Conservation (phyloP, 805 yeast species). For the Ogataea paraovalis region DNA sequence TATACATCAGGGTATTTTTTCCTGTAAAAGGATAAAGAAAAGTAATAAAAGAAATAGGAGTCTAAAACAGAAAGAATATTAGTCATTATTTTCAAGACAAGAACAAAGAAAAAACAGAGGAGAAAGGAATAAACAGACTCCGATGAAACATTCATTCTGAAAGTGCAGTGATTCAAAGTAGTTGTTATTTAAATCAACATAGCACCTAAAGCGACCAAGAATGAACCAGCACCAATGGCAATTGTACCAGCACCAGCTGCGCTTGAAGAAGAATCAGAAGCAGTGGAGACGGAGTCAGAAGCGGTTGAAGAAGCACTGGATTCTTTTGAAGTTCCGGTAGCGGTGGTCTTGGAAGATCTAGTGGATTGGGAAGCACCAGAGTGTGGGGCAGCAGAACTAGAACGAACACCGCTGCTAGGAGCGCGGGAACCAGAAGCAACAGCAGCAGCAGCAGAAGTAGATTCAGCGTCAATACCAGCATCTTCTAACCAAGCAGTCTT, state of each 20-base stretch:
- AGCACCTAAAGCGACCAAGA: slow-evolving; percentile 17
- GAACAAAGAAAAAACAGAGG: background rate
- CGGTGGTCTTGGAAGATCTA: background rate
- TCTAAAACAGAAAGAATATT: background rate
- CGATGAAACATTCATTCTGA: no score
- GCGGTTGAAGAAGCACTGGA: slow-evolving; percentile 3
- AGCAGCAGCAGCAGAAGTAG: background rate
- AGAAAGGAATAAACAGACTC: no score
- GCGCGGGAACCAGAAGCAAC: slow-evolving; percentile 1
- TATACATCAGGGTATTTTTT: no score
- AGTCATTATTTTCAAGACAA: background rate
- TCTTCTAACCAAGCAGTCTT: slow-evolving; percentile 1
- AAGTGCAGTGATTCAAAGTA: no score
- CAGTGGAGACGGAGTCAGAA: slow-evolving; percentile 1
- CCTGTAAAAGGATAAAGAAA: background rate
- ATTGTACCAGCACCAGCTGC: slow-evolving; percentile 12
- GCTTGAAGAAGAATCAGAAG: slow-evolving; percentile 6
- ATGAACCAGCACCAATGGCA: slow-evolving; percentile 17
- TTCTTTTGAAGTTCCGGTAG: background rate
- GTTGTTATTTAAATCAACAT: slow-evolving; percentile 10
- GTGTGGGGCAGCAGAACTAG: background rate
- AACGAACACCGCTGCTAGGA: no score
- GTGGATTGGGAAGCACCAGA: background rate
- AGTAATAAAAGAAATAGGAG: background rate
- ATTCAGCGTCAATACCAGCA: no score